Evolutionary conservation across 148 eudicot species (phyloP).

Genomic region (Polygonum maritimum): DNA sequence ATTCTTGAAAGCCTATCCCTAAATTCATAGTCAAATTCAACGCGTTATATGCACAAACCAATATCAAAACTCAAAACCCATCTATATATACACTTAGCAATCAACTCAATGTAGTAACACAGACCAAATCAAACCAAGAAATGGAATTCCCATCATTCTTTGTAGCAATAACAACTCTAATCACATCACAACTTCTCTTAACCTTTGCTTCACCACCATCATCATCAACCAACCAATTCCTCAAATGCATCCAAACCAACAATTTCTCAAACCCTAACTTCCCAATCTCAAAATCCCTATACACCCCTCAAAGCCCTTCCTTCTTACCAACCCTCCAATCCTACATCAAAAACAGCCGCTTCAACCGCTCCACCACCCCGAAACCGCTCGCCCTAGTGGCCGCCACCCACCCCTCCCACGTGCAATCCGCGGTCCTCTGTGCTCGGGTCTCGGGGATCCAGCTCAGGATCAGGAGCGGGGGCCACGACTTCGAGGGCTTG

Average conservation of each 20-base stretch:
- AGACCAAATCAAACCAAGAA: not conserved
- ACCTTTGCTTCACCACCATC: not conserved
- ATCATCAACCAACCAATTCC: not conserved
- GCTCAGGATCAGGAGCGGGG: slow-evolving; percentile 29
- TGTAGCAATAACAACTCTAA: not conserved
- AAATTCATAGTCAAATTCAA: not conserved
- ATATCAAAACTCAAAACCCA: not conserved
- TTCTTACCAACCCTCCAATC: slow-evolving; percentile 1
- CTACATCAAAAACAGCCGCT: slow-evolving; percentile 21
- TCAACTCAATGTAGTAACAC: not conserved
- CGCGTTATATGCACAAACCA: not conserved
- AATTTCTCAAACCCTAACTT: not conserved
- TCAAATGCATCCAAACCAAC: not conserved
- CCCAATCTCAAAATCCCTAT: not conserved
- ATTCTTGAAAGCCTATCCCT: no score
- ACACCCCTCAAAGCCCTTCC: not conserved
- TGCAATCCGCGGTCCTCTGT: slow-evolving; percentile 27
- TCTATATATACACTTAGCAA: not conserved
- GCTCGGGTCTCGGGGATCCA: slow-evolving; percentile 18
- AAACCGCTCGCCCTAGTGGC: slow-evolving; percentile 30
- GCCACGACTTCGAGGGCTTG: slow-evolving; percentile 32
- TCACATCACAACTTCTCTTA: not conserved
- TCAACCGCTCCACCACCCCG: slow-evolving; percentile 24
- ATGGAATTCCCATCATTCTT: not conserved
- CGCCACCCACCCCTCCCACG: slow-evolving; percentile 22